Evolutionary conservation across 495 filamentous ascomycete genomes (phyloP).

Genomic region (Neurospora sp.): DNA sequence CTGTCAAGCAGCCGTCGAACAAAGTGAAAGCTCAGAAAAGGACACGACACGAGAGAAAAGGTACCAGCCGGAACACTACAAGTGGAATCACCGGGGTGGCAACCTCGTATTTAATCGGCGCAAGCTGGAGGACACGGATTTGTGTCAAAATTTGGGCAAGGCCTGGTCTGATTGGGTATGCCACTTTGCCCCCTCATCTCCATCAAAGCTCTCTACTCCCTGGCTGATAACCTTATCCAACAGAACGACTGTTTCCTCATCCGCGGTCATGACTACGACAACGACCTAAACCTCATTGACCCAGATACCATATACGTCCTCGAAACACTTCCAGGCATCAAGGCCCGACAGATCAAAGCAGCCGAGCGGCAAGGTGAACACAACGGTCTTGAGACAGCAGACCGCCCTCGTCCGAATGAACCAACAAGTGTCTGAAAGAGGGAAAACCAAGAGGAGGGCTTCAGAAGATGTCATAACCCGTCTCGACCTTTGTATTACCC

Average conservation of each 20-base stretch:
- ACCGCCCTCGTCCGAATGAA: background rate
- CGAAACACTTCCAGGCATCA: slow-evolving; percentile 2
- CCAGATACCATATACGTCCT: background rate
- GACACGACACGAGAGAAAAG: background rate
- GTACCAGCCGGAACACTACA: background rate
- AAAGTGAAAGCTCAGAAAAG: background rate
- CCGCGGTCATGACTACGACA: background rate
- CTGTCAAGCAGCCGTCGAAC: background rate
- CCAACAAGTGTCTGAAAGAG: background rate
- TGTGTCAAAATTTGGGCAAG: background rate
- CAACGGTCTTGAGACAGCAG: background rate
- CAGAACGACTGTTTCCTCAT: slow-evolving; percentile 6
- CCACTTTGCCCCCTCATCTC: background rate
- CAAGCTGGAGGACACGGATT: background rate
- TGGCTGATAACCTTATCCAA: background rate
- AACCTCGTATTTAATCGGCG: slow-evolving; percentile 4
- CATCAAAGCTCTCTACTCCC: background rate
- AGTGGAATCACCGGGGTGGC: background rate
- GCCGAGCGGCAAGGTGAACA: background rate
- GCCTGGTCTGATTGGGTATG: slow-evolving; percentile 5
- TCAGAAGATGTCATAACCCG: background rate
- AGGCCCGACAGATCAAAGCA: background rate
- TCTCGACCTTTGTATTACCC: background rate
- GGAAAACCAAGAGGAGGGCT: background rate
- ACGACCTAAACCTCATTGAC: background rate